Evolutionary conservation across 306 rosid species (phyloP), one percentile per base, ranked within the genome.

Genomic region (Casuarina equisetifolia): DNA sequence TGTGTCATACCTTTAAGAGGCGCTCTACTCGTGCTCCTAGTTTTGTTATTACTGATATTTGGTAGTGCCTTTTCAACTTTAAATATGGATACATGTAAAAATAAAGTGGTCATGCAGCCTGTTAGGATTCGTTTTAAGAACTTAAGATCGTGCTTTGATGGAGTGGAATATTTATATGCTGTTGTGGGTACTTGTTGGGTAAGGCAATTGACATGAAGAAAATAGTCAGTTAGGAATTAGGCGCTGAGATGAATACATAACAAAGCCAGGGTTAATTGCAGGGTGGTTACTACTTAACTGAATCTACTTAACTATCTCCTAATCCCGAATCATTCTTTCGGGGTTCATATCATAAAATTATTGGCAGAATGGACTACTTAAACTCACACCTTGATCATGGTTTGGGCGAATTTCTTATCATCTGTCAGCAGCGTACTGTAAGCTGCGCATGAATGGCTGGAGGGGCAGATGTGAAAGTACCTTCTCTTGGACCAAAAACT

Each of bases 171-270:
- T 81, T 79, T 51, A 43, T 79, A 76, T 70, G 70, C 44, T 50
- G 80, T 78, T 25, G 58, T 73, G 55, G 77, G 67, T 78, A 72
- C 76, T 82, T 78, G 89, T 85, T 86, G 72, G 84, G 68, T 83
- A 90, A 87, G 93, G 81, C 86, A 82, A 88, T 86, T 86, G 81
- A 84, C 89, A 86, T 88, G 90, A 81, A 75, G 85, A 73, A 25
- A 70, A 44, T 71, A 83, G 76, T 86, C 82, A 75, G 92, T 74
- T 78, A 40, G 75, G 86, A 84, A 69, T 78, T 86, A 85, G 97
- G 91, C 88, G 70, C 73, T 46, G 71, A 80, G 46, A 51, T 54
- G 69, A 55, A 59, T 69, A 59, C 39, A 13, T 15, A 75, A 71
- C 13, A 75, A 71, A 79, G 80, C 78, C 63, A 80, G 13, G 74